A percentile compares a stretch with the other conserved stretches of the same genome.
Evolutionary conservation across 2,329 filamentous ascomycete species (phyloP).

Genomic region (Fusarium multiceps): DNA sequence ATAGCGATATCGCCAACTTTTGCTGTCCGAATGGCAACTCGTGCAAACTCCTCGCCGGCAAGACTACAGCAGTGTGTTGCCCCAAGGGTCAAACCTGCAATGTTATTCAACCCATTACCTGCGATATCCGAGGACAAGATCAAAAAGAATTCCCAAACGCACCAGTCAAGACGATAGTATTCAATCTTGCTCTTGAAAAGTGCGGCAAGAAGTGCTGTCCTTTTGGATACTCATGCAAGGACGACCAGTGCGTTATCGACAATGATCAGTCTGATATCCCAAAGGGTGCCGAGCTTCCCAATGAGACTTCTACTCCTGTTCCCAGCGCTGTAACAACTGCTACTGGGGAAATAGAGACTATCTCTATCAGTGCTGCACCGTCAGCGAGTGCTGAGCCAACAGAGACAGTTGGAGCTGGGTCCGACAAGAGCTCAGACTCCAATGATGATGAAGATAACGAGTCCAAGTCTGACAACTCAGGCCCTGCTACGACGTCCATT

Average conservation of each 20-base stretch:
- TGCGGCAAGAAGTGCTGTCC: conserved; percentile 76
- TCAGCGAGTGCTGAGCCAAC: conserved; percentile 32
- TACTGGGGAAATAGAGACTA: conserved; percentile 37
- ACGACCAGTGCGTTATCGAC: conserved; percentile 63
- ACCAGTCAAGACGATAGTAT: conserved; percentile 73
- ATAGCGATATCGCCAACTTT: conserved; percentile 70
- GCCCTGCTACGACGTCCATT: conserved; percentile 53
- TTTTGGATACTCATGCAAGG: conserved; percentile 74
- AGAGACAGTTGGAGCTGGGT: conserved; percentile 21
- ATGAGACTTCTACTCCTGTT: conserved; percentile 35
- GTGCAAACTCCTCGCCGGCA: conserved; percentile 72
- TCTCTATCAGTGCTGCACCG: conserved; percentile 39
- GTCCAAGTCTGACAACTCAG: conserved; percentile 31
- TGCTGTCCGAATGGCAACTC: conserved; percentile 68
- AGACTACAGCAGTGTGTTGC: conserved; percentile 78
- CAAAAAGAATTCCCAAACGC: conserved; percentile 65
- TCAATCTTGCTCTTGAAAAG: conserved; percentile 64
- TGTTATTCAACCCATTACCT: conserved; percentile 57
- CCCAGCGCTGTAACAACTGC: conserved; percentile 37
- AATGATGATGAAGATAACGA: conserved; percentile 10
- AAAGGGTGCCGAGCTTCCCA: conserved; percentile 46
- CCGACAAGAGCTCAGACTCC: conserved; percentile 15
- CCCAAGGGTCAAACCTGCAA: conserved; percentile 67
- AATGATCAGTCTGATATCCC: conserved; percentile 60
- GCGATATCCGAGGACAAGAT: conserved; percentile 63